These are phyloP conservation scores for Harringtonia aguacate DNA, from an alignment of 2,329 filamentous ascomycete genomes.

Conservation along the genomic window DNA sequence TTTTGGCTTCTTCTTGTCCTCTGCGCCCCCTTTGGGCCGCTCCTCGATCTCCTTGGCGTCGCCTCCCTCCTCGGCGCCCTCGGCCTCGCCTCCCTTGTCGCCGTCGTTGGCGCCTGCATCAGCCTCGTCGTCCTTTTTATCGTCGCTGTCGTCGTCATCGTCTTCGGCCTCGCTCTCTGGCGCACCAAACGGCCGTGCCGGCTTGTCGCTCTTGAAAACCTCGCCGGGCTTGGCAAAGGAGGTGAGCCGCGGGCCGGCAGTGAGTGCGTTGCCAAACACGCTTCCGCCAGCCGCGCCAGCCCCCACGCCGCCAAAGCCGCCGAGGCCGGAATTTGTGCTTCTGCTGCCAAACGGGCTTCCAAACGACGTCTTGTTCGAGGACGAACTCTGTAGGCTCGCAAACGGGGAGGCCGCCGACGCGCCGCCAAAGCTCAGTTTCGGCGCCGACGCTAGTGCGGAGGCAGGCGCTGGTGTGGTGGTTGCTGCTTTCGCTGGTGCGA, in stretches of 20 bases:
- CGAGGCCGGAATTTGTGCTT: conserved; percentile 32
- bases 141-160: conserved; percentile 28
- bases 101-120: conserved; percentile 26
- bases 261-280: conserved; percentile 25
- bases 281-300: conserved; percentile 35
- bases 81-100: conserved; percentile 37
- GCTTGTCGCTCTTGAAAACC: conserved; percentile 45
- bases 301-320: conserved; percentile 35
- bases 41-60: conserved; percentile 19
- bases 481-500: conserved; percentile 18
- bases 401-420: conserved; percentile 33
- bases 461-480: conserved; percentile 18
- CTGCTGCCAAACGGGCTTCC: conserved; percentile 23
- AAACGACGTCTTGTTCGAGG: conserved; percentile 3
- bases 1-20: conserved; percentile 55
- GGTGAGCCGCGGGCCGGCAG: conserved; percentile 35
- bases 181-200: conserved; percentile 66
- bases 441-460: conserved; percentile 20
- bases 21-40: conserved; percentile 24
- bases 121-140: conserved; percentile 1
- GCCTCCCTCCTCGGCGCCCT: conserved; percentile 26
- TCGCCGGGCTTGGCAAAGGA: conserved; percentile 60
- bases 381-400: conserved; percentile 17
- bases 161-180: conserved; percentile 55
- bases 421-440: conserved; percentile 40